Conservation (phyloP, 2,329 filamentous ascomycete species). For the Cladophialophora chaetospira region DNA sequence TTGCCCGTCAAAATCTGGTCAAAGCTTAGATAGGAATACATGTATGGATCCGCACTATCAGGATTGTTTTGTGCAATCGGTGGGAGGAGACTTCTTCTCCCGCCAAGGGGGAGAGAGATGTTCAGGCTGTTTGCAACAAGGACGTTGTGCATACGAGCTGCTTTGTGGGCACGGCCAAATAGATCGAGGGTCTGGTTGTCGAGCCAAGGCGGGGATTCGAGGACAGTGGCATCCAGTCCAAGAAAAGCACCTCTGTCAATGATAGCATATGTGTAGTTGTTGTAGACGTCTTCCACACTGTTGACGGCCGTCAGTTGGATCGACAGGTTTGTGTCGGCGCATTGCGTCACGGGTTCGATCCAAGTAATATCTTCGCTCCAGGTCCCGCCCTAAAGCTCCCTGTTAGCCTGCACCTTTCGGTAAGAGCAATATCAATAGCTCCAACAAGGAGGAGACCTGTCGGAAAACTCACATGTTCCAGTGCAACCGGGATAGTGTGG, state of each 20-base stretch:
- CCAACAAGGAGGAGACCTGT: no score
- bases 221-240: slow-evolving; percentile 42
- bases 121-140: slow-evolving; percentile 18
- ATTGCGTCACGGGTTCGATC: slow-evolving; percentile 46
- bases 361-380: slow-evolving; percentile 43
- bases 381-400: no score
- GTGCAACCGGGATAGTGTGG: slow-evolving; percentile 41
- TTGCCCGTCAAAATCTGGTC: background rate
- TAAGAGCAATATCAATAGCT: no score
- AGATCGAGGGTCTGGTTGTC: slow-evolving; percentile 43
- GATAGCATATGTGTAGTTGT: slow-evolving; percentile 36
- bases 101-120: slow-evolving; percentile 6
- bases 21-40: background rate
- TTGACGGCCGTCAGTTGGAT: slow-evolving; percentile 43
- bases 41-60: background rate
- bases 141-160: slow-evolving; percentile 47
- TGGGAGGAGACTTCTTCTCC: background rate
- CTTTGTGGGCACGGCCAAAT: slow-evolving; percentile 45
- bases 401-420: no score
- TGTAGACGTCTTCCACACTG: background rate
- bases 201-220: slow-evolving; percentile 30
- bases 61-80: background rate
- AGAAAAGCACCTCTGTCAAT: slow-evolving; percentile 49
- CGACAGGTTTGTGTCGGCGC: slow-evolving; percentile 44
- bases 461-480: no score